These are phyloP conservation scores for Pyrus communis DNA, from an alignment of 306 rosid species.

Conservation along the genomic window DNA sequence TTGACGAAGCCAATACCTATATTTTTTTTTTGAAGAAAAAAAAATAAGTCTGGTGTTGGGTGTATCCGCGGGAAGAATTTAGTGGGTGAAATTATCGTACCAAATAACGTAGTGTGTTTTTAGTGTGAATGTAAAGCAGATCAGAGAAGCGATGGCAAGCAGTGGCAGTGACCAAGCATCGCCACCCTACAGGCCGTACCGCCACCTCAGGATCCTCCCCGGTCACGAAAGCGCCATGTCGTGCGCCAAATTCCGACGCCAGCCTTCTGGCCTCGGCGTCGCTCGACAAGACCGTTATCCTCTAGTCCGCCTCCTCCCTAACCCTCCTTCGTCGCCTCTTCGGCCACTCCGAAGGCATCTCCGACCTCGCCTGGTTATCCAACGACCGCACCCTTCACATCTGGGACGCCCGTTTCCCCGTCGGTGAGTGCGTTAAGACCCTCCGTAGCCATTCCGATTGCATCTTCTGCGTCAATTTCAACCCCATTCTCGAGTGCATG, in stretches of 20 bases:
- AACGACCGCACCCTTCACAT: conserved; percentile 86
- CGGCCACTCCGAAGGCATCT: conserved; percentile 76
- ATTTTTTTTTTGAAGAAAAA: too few species aligned
- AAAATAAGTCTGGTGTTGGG: too few species aligned
- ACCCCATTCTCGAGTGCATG: conserved; percentile 7
- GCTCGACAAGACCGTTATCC: conserved; percentile 69
- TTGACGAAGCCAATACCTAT: fast-evolving
- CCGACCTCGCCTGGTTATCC: conserved; percentile 86
- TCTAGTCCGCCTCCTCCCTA: conserved; percentile 57
- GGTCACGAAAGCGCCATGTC: conserved; percentile 62
- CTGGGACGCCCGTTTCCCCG: conserved; percentile 67
- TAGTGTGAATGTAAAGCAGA: neutral
- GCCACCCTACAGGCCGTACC: conserved; percentile 63
- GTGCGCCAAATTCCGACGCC: conserved; percentile 81
- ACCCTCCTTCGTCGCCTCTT: conserved; percentile 60
- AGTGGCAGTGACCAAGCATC: conserved; percentile 23
- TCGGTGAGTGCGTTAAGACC: conserved; percentile 69
- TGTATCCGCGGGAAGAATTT: too few species aligned
- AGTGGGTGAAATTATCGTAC: too few species aligned
- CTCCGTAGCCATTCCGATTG: conserved; percentile 66
- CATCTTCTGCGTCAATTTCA: conserved; percentile 87
- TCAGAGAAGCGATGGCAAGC: conserved; percentile 24
- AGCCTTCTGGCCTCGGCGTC: conserved; percentile 72
- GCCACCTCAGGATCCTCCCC: conserved; percentile 56
- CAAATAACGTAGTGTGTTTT: too few species aligned